These are phyloP conservation scores for Podospora didyma DNA, from an alignment of 495 filamentous ascomycete species.

Conservation along the genomic window DNA sequence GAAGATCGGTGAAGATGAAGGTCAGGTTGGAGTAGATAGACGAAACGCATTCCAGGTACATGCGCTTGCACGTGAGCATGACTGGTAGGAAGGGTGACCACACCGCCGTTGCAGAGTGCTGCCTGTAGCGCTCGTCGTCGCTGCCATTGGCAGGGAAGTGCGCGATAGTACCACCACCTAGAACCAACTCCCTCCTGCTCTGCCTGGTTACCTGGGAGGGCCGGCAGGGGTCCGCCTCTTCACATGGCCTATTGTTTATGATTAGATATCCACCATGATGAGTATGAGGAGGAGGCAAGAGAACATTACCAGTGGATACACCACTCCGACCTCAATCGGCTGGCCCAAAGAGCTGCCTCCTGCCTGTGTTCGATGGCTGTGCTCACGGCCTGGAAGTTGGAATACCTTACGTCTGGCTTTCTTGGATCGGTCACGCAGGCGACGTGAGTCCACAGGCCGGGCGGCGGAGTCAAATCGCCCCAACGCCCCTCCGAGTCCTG, in stretches of 20 bases:
- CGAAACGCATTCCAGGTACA: conserved; percentile 24
- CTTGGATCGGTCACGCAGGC: neutral
- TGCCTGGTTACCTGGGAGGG: too few species aligned
- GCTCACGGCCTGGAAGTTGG: neutral
- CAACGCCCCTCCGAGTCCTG: neutral
- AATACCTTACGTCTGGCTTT: neutral
- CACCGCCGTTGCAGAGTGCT: neutral
- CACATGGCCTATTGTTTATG: too few species aligned
- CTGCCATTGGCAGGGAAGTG: neutral
- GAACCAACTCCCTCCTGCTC: too few species aligned
- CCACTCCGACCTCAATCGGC: conserved; percentile 20
- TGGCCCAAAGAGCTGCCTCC: conserved; percentile 7
- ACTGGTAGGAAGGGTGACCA: neutral
- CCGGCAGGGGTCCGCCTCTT: too few species aligned
- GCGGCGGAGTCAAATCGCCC: neutral
- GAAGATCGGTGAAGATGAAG: conserved; percentile 27
- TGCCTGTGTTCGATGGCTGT: neutral
- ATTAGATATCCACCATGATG: too few species aligned
- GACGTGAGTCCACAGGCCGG: neutral
- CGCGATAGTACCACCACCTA: too few species aligned
- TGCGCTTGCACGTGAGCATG: conserved; percentile 25
- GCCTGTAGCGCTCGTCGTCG: conserved; percentile 8
- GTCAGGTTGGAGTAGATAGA: conserved; percentile 20
- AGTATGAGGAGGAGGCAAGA: too few species aligned
- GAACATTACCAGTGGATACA: conserved; percentile 18